Conservation (phyloP, 1,284 basidiomycete genomes). For the Austroboletus niveus region DNA sequence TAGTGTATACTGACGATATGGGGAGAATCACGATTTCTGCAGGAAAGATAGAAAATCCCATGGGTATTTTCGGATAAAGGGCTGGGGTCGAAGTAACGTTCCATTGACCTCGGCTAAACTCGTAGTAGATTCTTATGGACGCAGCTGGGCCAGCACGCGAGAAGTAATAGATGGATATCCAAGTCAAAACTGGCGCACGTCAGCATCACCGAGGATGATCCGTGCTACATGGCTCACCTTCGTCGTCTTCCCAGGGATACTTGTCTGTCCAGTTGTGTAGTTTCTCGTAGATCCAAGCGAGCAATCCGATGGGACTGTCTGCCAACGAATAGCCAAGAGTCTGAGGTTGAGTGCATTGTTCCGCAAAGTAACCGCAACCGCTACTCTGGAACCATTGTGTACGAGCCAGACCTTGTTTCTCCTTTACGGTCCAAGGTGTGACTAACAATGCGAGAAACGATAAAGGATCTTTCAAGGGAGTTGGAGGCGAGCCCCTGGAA, state of each 20-base stretch:
- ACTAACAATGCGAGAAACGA: constrained; percentile 28
- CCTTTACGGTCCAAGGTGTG: constrained; percentile 34
- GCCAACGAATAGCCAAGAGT: constrained; percentile 55
- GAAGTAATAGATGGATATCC: constrained; percentile 61
- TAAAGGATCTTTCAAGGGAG: constrained; percentile 26
- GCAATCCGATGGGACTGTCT: constrained; percentile 57
- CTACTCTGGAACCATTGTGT: constrained; percentile 28
- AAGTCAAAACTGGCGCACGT: constrained; percentile 45
- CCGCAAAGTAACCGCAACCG: constrained; percentile 40
- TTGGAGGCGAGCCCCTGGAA: constrained; percentile 27
- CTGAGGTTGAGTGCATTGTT: constrained; percentile 54
- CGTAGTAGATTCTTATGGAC: constrained; percentile 55
- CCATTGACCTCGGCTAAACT: constrained; percentile 19
- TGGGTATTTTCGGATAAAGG: constrained; percentile 35
- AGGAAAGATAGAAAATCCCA: constrained; percentile 51
- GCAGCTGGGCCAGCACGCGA: constrained; percentile 54
- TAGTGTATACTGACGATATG: constrained; percentile 31
- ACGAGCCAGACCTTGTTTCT: constrained; percentile 38
- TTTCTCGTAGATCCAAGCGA: constrained; percentile 64
- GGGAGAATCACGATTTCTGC: constrained; percentile 41
- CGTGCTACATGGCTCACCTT: constrained; percentile 31
- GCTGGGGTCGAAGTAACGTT: rapidly evolving
- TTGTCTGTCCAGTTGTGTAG: constrained; percentile 49
- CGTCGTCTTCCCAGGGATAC: constrained; percentile 52
- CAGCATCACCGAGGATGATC: not conserved